Conservation (phyloP, 192 early-diverging fungal genomes). For the Rhizophlyctis rosea region DNA sequence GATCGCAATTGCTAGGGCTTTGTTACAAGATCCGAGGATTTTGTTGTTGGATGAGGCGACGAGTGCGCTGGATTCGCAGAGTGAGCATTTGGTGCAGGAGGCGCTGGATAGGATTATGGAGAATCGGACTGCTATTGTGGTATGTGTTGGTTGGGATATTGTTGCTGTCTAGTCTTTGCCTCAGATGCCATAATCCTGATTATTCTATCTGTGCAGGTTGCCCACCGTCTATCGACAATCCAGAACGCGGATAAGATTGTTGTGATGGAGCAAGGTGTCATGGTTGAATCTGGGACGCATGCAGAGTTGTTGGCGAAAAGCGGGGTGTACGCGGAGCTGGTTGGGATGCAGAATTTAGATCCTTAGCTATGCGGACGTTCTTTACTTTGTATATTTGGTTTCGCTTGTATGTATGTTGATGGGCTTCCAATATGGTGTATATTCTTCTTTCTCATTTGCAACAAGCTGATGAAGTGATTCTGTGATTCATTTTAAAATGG, state of each 20-base stretch:
- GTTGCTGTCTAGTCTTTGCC: neutral
- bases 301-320: constrained; percentile 50
- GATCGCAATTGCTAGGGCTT: constrained; percentile 55
- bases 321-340: constrained; percentile 60
- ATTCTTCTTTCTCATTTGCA: too few relatives aligned
- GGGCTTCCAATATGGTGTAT: too few relatives aligned
- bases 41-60: constrained; percentile 63
- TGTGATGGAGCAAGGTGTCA: constrained; percentile 55
- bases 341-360: too few relatives aligned
- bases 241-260: constrained; percentile 77
- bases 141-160: constrained; percentile 5
- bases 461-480: too few relatives aligned
- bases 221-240: constrained; percentile 65
- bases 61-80: constrained; percentile 74
- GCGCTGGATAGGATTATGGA: constrained; percentile 49
- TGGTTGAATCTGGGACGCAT: constrained; percentile 69
- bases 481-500: too few relatives aligned
- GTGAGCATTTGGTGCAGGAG: constrained; percentile 73
- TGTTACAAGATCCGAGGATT: constrained; percentile 81
- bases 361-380: constrained; percentile 46
- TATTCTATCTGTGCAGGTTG: constrained; percentile 69
- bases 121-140: constrained; percentile 82
- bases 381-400: too few relatives aligned
- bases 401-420: too few relatives aligned
- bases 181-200: constrained; percentile 40